Percentiles rank a stretch among this genome's conserved stretches.
These are phyloP conservation scores for Endothia cerciana DNA, from an alignment of 2,329 filamentous ascomycete species.

Conservation along the genomic window DNA sequence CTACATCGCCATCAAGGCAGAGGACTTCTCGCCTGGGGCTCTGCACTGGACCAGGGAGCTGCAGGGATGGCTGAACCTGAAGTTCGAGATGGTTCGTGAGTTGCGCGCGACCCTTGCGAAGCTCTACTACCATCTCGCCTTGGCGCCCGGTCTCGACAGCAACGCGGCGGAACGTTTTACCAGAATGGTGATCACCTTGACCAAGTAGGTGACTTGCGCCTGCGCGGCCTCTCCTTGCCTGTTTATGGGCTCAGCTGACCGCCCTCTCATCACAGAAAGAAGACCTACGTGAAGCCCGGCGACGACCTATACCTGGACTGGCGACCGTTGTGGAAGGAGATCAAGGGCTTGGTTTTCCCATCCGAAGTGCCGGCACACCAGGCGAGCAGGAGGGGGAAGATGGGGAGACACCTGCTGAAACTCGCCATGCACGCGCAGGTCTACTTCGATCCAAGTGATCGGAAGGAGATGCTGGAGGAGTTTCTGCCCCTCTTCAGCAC, in stretches of 20 bases:
- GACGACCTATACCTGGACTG: slow-evolving; percentile 93
- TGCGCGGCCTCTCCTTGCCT: background rate
- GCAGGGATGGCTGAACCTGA: slow-evolving; percentile 90
- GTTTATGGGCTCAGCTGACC: slow-evolving; percentile 35
- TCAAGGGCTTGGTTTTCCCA: slow-evolving; percentile 88
- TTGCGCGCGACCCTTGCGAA: slow-evolving; percentile 82
- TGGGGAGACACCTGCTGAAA: slow-evolving; percentile 74
- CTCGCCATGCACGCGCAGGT: slow-evolving; percentile 87
- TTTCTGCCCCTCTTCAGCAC: slow-evolving; percentile 88
- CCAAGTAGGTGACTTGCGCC: slow-evolving; percentile 68
- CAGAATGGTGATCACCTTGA: slow-evolving; percentile 94
- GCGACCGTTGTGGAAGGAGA: slow-evolving; percentile 88
- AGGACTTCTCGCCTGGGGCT: slow-evolving; percentile 92
- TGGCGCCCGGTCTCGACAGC: slow-evolving; percentile 87
- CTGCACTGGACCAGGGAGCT: slow-evolving; percentile 98
- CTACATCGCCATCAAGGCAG: slow-evolving; percentile 87
- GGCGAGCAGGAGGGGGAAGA: slow-evolving; percentile 53
- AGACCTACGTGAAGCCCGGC: slow-evolving; percentile 89
- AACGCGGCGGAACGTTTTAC: slow-evolving; percentile 85
- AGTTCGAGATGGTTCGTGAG: slow-evolving; percentile 91
- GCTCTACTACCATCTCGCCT: slow-evolving; percentile 90
- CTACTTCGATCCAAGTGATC: slow-evolving; percentile 89
- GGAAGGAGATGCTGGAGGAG: slow-evolving; percentile 80
- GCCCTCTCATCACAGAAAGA: slow-evolving; percentile 64
- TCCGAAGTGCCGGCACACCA: slow-evolving; percentile 75